Evolutionary conservation across 176 grass and related monocot species (phyloP).

Genomic region (Hordeum marinum): DNA sequence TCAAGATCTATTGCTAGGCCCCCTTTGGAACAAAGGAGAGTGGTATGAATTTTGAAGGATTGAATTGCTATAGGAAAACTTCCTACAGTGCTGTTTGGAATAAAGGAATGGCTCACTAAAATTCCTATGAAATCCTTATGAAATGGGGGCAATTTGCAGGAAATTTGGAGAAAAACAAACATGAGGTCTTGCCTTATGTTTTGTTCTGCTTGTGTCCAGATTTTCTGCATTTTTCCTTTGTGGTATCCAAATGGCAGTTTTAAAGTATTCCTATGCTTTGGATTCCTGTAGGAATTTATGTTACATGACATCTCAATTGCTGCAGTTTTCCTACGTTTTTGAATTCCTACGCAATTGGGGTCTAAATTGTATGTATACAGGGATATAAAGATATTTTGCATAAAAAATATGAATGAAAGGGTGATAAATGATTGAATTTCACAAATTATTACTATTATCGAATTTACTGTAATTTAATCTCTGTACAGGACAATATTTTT

Average conservation of each 20-base stretch:
- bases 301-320: not conserved
- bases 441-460: not conserved
- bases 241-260: not conserved
- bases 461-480: not conserved
- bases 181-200: not conserved
- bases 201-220: not conserved
- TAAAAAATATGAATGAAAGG: not conserved
- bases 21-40: not conserved
- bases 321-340: not conserved
- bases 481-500: not conserved
- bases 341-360: not conserved
- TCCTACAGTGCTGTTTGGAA: not conserved
- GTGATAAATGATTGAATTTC: slow-evolving; percentile 1
- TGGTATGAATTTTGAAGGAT: not conserved
- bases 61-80: not conserved
- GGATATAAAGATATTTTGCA: not conserved
- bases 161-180: not conserved
- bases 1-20: not conserved
- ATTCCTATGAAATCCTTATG: not conserved
- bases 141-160: not conserved
- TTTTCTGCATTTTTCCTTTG: not conserved
- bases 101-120: not conserved
- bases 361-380: not conserved
- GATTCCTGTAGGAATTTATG: not conserved
- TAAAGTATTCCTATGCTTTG: not conserved